phyloP scores from a whole-genome alignment of 1,284 basidiomycete species.

The Boletus calvinii region DNA sequence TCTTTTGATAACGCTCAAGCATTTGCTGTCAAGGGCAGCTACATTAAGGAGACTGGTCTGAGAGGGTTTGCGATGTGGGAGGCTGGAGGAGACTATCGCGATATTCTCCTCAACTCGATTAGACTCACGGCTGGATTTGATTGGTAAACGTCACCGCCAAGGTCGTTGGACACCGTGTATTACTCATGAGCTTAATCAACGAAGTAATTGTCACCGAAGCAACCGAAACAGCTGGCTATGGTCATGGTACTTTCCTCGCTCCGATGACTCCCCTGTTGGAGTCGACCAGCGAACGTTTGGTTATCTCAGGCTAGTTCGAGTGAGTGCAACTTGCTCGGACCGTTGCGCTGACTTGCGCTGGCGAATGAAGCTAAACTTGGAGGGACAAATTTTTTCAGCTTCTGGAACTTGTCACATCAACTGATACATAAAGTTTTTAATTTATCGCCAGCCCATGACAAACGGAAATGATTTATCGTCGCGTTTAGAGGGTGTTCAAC shows the following conservation, averaged over 20 bases:
- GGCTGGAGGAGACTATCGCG: constrained; percentile 50
- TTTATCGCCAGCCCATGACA: too few relatives aligned
- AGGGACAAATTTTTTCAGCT: too few relatives aligned
- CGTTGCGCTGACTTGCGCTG: too few relatives aligned
- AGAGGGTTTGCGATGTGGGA: constrained; percentile 61
- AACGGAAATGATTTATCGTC: too few relatives aligned
- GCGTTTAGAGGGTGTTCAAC: too few relatives aligned
- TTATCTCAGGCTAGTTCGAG: too few relatives aligned
- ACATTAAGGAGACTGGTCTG: constrained; percentile 45
- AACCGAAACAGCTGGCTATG: neutral
- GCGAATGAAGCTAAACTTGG: too few relatives aligned
- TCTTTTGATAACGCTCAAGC: constrained; percentile 42
- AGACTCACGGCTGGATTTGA: constrained; percentile 39
- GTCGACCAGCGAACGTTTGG: constrained; percentile 10
- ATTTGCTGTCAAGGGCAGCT: constrained; percentile 56
- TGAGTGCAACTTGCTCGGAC: too few relatives aligned
- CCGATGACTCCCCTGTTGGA: constrained; percentile 23
- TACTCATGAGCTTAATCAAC: constrained; percentile 8
- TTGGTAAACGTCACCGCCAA: neutral
- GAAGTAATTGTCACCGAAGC: neutral
- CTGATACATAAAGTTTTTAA: too few relatives aligned
- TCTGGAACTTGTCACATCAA: too few relatives aligned
- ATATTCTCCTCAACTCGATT: constrained; percentile 53
- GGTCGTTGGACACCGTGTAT: too few relatives aligned
- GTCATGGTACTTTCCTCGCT: constrained; percentile 25